phyloP scores from a whole-genome alignment of 2,329 filamentous ascomycete species.

The Aspergillus jensenii region DNA sequence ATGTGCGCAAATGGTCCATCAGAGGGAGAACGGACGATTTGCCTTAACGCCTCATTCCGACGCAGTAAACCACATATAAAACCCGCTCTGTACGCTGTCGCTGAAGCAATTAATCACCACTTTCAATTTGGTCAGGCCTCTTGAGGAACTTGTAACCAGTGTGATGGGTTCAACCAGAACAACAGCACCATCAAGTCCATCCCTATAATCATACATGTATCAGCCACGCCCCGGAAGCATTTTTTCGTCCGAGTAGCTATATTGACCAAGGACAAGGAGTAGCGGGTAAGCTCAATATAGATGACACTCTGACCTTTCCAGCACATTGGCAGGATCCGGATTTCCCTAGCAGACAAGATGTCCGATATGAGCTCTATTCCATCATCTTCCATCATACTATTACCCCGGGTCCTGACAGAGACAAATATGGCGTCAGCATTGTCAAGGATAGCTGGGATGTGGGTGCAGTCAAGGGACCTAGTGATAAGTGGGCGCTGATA shows the following conservation, averaged over 20 bases:
- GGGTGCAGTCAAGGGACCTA: conserved; percentile 20
- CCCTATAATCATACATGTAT: conserved; percentile 4
- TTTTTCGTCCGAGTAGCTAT: conserved; percentile 24
- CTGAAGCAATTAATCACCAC: background rate
- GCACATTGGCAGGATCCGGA: conserved; percentile 3
- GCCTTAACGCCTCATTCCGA: conserved; percentile 1
- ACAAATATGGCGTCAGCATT: background rate
- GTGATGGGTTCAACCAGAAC: conserved; percentile 1
- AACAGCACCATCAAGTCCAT: background rate
- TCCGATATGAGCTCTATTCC: conserved; percentile 27
- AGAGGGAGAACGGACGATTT: background rate
- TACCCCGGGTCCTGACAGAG: background rate
- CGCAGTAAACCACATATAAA: background rate
- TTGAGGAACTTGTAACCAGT: conserved; percentile 6
- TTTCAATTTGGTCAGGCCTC: background rate
- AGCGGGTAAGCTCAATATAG: background rate
- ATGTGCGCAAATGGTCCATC: background rate
- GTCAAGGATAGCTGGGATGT: conserved; percentile 23
- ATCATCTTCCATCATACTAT: conserved; percentile 24
- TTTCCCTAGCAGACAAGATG: background rate
- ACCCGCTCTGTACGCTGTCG: background rate
- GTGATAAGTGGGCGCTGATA: conserved; percentile 18
- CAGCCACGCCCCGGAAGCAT: conserved; percentile 17
- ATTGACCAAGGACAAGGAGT: background rate
- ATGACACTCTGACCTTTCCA: conserved; percentile 8